Base-by-base conservation (phyloP, 2,329 filamentous ascomycete genomes). In the Alternaria sp. region DNA sequence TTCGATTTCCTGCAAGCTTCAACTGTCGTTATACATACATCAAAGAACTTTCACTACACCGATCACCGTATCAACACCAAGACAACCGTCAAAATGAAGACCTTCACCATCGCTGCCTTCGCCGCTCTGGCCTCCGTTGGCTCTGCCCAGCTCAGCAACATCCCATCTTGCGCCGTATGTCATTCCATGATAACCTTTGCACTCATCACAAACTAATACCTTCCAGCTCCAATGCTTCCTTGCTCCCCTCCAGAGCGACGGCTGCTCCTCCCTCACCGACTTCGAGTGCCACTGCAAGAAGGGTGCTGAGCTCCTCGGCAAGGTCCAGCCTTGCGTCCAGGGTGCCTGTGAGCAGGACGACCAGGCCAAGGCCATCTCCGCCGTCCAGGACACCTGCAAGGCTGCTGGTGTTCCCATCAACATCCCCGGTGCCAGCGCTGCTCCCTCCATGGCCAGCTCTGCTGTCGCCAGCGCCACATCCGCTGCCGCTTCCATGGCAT, bases 181-280 rank as follows among this genome's bases (percentile, higher is more conserved):
- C 1, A n/a, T 9, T 5, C 13, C 30, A 36, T n/a, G 13, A n/a
- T n/a, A 2, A 5, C 7, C 32, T 36, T 36, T 1, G 1, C 7
- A 36, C 15, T 9, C 15, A 36, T 36, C 32, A n/a, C 0, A n/a
- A 10, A 61, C 75, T 76, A 73, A 74, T 66, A 59, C 40, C 2
- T n/a, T 17, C n/a, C 62, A 85, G 84, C 67, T 85, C 15, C 69
- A 67, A 66, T 86, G 84, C 77, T 84, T 86, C 73, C 44, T 84
- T 59, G 64, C 55, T 13, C 78, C 82, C 40, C 76, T 85, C 44
- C 61, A 59, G 57, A 66, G 47, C 28, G 83, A 85, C 67, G 83
- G 83, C 62, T 86, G 84, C 79, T 66, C 75, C n/a, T 15, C 59
- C 13, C 69, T 85, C 32, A 80, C 77, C 63, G 83, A 86, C 77